Conservation (phyloP, 2,329 filamentous ascomycete genomes). For the Paraphoma chrysanthemicola region DNA sequence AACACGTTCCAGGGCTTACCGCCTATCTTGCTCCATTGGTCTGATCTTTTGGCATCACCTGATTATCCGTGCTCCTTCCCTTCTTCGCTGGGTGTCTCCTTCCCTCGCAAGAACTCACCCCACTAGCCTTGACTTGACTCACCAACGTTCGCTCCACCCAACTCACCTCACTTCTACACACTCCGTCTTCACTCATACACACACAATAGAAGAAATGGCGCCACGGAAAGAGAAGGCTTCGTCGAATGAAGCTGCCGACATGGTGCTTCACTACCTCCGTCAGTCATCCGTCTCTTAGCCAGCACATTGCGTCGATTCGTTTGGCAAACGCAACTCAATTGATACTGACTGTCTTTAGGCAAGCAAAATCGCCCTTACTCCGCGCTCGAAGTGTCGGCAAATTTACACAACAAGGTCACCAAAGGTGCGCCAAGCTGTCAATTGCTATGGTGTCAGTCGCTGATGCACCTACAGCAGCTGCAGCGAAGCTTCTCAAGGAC, state of each 20-base stretch:
- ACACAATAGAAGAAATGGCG: conserved; percentile 30
- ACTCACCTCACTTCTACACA: background rate
- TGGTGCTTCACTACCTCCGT: conserved; percentile 61
- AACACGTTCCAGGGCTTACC: background rate
- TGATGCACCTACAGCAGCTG: conserved; percentile 54
- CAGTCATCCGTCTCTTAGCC: conserved; percentile 28
- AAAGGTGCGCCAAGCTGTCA: conserved; percentile 52
- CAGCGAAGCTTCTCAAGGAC: conserved; percentile 68
- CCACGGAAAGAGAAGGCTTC: conserved; percentile 48
- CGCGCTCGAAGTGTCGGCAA: conserved; percentile 65
- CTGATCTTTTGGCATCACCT: background rate
- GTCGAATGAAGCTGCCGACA: conserved; percentile 46
- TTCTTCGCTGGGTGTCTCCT: conserved; percentile 8
- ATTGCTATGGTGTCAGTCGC: conserved; percentile 3
- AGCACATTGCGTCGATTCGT: background rate
- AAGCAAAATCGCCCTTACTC: conserved; percentile 64
- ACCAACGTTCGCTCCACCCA: background rate
- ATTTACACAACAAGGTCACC: conserved; percentile 66
- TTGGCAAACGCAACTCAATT: background rate
- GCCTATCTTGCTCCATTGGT: background rate
- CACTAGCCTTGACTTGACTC: conserved; percentile 1
- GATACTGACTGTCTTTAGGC: conserved; percentile 38
- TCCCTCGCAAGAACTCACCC: conserved; percentile 8
- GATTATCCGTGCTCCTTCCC: background rate
- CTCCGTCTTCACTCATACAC: no score